Base-by-base conservation (phyloP, 2,329 filamentous ascomycete genomes). In the Trichoderma cornu-damae region DNA sequence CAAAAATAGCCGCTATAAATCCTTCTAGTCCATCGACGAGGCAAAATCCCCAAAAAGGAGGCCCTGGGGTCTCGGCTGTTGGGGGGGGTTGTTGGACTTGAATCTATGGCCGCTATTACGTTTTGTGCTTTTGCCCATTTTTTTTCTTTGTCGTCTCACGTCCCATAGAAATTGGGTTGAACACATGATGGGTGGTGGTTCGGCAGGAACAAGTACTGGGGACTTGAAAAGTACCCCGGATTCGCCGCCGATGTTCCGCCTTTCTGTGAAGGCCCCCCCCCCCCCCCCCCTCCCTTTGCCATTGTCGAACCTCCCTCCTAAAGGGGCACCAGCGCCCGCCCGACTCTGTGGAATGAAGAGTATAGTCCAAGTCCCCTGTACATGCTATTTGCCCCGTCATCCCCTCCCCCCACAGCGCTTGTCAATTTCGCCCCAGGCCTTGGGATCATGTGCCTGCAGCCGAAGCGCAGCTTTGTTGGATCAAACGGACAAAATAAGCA, bases 121-220 rank as follows among this genome's bases (percentile, higher is more conserved):
- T 49, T n/a, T n/a, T 55, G 32, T 37, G 30, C 32, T 55, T 55
- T 52, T 55, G 22, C 40, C n/a, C 20, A 37, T 22, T 47, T 44
- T 38, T 16, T n/a, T n/a, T n/a, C n/a, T n/a, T n/a, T n/a, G n/a
- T 37, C 28, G 26, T 32, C 35, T 58, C 42, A 24, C 38, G 49
- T 52, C 35, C 38, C 48, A 38, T 38, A 34, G 37, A 52, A 54
- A 43, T 34, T n/a, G n/a, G 51, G 52, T 59, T 59, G 53, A 59
- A 46, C 58, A 59, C 58, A 59, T 59, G 58, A 59, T 57, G 53
- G 52, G 34, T 35, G 18, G 24, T 38, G 34, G 38, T 54, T 50
- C 51, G 47, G 53, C 46, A 44, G 35, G 8, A 28, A 22, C 20
- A 47, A 18, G 58, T 59, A 51, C 16, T 16, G 14, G 32, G 32